Conservation (phyloP, 768 basidiomycete species). For the Russula griseocarnosa region DNA sequence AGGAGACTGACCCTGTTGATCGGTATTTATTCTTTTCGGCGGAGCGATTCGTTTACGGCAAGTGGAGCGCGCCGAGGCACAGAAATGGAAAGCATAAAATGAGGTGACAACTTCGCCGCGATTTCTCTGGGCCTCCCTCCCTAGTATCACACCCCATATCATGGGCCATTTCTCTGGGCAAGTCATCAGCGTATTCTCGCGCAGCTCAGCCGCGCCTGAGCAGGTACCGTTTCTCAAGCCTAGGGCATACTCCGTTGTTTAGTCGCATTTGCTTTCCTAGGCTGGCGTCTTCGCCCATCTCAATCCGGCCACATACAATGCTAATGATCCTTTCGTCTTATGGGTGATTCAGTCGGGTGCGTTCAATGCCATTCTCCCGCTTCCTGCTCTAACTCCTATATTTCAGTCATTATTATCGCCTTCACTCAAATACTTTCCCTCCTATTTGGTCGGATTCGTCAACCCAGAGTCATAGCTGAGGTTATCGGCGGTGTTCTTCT, state of each 20-base stretch:
- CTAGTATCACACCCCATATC: not conserved
- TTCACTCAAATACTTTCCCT: slow-evolving; percentile 73
- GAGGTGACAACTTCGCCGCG: no score
- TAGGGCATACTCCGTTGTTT: no score
- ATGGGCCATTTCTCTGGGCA: slow-evolving; percentile 51
- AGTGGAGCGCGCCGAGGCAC: no score
- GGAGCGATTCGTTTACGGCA: not conserved
- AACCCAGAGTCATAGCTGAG: slow-evolving; percentile 92
- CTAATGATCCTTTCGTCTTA: slow-evolving; percentile 63
- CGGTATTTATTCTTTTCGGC: not conserved
- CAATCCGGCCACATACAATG: slow-evolving; percentile 62
- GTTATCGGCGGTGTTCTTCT: slow-evolving; percentile 87
- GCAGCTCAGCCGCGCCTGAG: slow-evolving; percentile 41
- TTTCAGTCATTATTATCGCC: slow-evolving; percentile 69
- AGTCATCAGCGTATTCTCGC: slow-evolving; percentile 36
- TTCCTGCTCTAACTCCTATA: not conserved
- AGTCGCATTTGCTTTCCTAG: slow-evolving; percentile 36
- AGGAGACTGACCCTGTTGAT: not conserved
- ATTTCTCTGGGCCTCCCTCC: no score
- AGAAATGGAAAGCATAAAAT: no score
- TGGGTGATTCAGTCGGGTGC: slow-evolving; percentile 75
- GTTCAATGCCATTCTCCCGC: slow-evolving; percentile 27
- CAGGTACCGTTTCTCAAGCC: slow-evolving; percentile 23
- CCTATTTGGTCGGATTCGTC: slow-evolving; percentile 62
- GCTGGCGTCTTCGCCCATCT: slow-evolving; percentile 75